These are phyloP conservation scores for Prunus fruticosa DNA, from an alignment of 306 rosid genomes.

Conservation along the genomic window DNA sequence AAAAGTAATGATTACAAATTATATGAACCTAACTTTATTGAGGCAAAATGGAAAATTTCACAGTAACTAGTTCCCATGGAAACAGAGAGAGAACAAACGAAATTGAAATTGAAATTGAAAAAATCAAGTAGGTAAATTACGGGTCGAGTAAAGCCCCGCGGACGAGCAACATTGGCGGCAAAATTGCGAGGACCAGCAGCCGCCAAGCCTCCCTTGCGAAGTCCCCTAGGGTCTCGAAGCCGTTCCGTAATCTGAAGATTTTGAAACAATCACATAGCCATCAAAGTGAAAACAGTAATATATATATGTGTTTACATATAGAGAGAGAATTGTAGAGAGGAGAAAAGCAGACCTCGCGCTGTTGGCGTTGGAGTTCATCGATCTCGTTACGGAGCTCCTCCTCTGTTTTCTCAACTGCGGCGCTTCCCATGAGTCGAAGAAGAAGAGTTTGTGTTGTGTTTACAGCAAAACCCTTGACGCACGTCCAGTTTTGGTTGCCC, in stretches of 20 bases:
- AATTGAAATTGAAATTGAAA: background rate
- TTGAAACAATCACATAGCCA: background rate
- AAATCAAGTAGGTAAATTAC: slow-evolving; percentile 24
- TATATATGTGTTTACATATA: background rate
- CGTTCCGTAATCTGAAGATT: slow-evolving; percentile 70
- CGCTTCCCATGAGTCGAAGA: slow-evolving; percentile 48
- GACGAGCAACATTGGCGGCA: slow-evolving; percentile 65
- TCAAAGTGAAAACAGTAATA: background rate
- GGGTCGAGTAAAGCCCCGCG: slow-evolving; percentile 60
- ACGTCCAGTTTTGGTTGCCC: background rate
- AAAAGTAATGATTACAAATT: background rate
- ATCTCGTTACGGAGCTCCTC: slow-evolving; percentile 85
- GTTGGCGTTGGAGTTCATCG: slow-evolving; percentile 94
- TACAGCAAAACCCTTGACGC: background rate
- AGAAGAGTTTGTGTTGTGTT: background rate
- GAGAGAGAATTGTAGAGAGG: background rate
- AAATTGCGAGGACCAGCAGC: slow-evolving; percentile 61
- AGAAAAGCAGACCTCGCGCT: slow-evolving; percentile 63
- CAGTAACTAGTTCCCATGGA: background rate
- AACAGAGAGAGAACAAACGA: background rate
- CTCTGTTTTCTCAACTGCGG: slow-evolving; percentile 74
- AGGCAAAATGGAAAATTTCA: background rate
- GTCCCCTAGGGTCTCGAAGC: slow-evolving; percentile 97
- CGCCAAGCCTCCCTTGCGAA: slow-evolving; percentile 60
- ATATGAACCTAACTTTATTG: background rate